phyloP scores from a whole-genome alignment of 768 basidiomycete species.

The Holtermanniella nyarrowii region DNA sequence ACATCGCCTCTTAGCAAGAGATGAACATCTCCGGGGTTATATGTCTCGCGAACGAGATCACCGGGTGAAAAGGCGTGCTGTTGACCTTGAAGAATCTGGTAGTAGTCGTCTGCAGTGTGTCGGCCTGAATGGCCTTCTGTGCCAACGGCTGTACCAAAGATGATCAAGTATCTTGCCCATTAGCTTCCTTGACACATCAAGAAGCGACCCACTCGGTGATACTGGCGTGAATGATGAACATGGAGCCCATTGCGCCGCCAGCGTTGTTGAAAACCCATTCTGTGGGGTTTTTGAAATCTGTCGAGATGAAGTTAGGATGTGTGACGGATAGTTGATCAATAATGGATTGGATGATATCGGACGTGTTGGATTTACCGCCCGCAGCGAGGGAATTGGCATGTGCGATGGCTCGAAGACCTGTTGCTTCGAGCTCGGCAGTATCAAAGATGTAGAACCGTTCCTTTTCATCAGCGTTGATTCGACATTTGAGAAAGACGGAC shows the following conservation, averaged over 20 bases:
- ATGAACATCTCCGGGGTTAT: conserved; percentile 74
- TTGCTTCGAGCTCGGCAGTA: conserved; percentile 57
- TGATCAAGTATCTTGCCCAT: conserved; percentile 41
- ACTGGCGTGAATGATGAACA: conserved; percentile 95
- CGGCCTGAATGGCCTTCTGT: conserved; percentile 93
- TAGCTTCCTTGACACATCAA: not conserved
- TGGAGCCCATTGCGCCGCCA: conserved; percentile 88
- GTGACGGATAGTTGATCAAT: conserved; percentile 64
- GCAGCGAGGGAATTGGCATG: conserved; percentile 8
- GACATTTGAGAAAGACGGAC: conserved; percentile 1
- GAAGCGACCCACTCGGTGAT: conserved; percentile 78
- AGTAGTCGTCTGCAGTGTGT: conserved; percentile 96
- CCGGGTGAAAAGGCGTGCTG: conserved; percentile 88
- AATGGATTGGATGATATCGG: conserved; percentile 70
- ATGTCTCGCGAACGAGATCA: conserved; percentile 68
- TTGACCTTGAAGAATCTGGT: conserved; percentile 86
- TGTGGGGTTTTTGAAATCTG: conserved; percentile 41
- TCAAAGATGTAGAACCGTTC: conserved; percentile 80
- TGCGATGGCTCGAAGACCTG: conserved; percentile 64
- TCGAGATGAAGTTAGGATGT: conserved; percentile 50
- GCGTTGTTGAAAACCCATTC: conserved; percentile 98
- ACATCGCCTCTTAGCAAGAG: conserved; percentile 67
- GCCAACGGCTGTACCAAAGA: conserved; percentile 91
- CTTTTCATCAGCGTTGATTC: conserved; percentile 41
- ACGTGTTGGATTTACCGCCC: conserved; percentile 44